phyloP scores from a whole-genome alignment of 2,329 filamentous ascomycete species.

The Phialemoniopsis sp. region DNA sequence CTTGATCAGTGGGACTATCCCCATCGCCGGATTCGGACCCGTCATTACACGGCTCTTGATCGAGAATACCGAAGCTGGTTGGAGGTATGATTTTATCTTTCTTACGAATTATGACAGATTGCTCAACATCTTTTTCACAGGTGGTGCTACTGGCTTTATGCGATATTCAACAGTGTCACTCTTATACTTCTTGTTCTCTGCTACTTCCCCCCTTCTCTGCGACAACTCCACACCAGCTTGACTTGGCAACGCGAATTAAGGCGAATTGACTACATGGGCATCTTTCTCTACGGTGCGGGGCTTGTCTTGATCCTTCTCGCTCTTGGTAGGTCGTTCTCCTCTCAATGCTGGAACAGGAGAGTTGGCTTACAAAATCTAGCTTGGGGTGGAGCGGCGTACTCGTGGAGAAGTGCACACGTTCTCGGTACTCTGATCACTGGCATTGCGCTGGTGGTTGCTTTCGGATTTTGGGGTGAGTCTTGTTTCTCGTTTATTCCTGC shows the following conservation, averaged over 20 bases:
- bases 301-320: too few species aligned
- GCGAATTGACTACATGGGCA: conserved; percentile 37
- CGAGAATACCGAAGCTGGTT: conserved; percentile 29
- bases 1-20: conserved; percentile 29
- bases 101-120: too few species aligned
- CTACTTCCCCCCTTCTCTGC: conserved; percentile 40
- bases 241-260: conserved; percentile 26
- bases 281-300: conserved; percentile 33
- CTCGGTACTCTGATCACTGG: too few species aligned
- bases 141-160: conserved; percentile 42
- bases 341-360: too few species aligned
- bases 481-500: too few species aligned
- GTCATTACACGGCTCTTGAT: conserved; percentile 37
- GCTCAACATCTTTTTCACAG: too few species aligned
- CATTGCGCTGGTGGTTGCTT: too few species aligned
- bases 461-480: too few species aligned
- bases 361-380: too few species aligned
- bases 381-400: conserved; percentile 30
- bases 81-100: too few species aligned
- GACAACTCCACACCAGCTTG: conserved; percentile 29
- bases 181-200: conserved; percentile 32
- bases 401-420: conserved; percentile 31
- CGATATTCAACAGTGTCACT: conserved; percentile 31
- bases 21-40: conserved; percentile 34
- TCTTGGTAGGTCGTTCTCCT: too few species aligned